Evolutionary conservation across 2,329 filamentous ascomycete genomes (phyloP).

Genomic region (Beauveria asiatica): DNA sequence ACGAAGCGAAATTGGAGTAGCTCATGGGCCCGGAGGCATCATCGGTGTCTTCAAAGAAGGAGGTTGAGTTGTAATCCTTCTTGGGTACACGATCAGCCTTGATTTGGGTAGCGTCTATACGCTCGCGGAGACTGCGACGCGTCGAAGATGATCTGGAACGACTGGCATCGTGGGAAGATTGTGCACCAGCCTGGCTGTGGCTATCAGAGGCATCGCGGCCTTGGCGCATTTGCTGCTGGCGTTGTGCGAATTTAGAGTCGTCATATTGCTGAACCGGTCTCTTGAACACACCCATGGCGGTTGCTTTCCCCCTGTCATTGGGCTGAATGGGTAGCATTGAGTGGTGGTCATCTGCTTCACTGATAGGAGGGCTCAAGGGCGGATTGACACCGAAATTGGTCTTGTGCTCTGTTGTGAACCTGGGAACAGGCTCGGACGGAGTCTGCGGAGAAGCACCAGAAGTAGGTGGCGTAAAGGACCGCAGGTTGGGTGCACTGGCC

Average conservation of each 20-base stretch:
- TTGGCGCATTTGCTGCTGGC: slow-evolving; percentile 72
- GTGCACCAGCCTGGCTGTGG: slow-evolving; percentile 42
- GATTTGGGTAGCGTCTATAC: slow-evolving; percentile 20
- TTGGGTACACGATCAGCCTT: slow-evolving; percentile 20
- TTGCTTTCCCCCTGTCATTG: slow-evolving; percentile 73
- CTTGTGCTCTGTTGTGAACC: slow-evolving; percentile 26
- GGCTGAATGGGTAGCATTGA: slow-evolving; percentile 59
- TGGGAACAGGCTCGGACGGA: slow-evolving; percentile 28
- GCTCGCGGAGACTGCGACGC: slow-evolving; percentile 28
- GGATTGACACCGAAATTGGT: slow-evolving; percentile 25
- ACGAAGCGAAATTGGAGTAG: slow-evolving; percentile 9
- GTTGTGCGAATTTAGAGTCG: slow-evolving; percentile 74
- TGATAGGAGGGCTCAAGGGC: slow-evolving; percentile 49
- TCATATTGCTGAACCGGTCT: slow-evolving; percentile 72
- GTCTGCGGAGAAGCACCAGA: slow-evolving; percentile 31
- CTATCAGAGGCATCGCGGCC: slow-evolving; percentile 44
- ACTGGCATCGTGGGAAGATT: slow-evolving; percentile 24
- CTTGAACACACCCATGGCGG: slow-evolving; percentile 54
- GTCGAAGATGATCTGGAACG: slow-evolving; percentile 40
- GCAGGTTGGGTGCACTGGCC: slow-evolving; percentile 61
- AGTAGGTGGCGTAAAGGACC: slow-evolving; percentile 43
- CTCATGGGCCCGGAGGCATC: slow-evolving; percentile 19
- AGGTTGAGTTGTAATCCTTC: slow-evolving; percentile 26
- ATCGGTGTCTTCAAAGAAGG: slow-evolving; percentile 39
- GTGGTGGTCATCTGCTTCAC: slow-evolving; percentile 63